Base-by-base conservation (phyloP, 495 filamentous ascomycete genomes). In the Tetracladium setigerum region DNA sequence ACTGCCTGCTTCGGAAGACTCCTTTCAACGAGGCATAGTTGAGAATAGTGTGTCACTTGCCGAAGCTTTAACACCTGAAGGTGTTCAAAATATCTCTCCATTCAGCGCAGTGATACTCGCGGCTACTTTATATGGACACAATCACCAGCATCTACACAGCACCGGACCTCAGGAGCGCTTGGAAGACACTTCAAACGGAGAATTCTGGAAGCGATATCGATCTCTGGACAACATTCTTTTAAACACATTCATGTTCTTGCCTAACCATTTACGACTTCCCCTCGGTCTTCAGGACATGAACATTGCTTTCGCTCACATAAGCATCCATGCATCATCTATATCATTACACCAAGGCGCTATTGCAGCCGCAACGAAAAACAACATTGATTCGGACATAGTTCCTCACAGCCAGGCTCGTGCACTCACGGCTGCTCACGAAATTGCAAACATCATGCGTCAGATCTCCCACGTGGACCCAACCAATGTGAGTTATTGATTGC, bases 331-430 rank as follows among this genome's bases (percentile, higher is more conserved):
- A 0, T 92, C 89, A 5, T 87, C 87, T 2, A 96, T 98, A 30
- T 97, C 92, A 65, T 75, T 97, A 7, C 92, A 98, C 58, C 92
- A 97, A 62, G 91, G 91, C 2, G 92, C 92, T 15, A 95, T 96
- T 14, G 90, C 88, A 73, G 96, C 95, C 60, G 89, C 90, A 0
- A 88, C 95, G 52, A 88, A 86, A 64, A 81, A 97, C 62, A 73
- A 79, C 40, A 68, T 95, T 52, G 78, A 88, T 4, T 68, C 74
- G 5, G 77, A 76, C 22, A 82, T 95, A 31, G 80, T 83, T 37
- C 76, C 80, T 0, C 88, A 97, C 56, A 95, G 89, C 60, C 92
- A 89, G 56, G 75, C 88, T 8, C 77, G 92, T 41, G 95, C 90
- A 53, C 84, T 96, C 41, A 87, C 94, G 22, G 87, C 92, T 6